phyloP scores from a whole-genome alignment of 2,329 filamentous ascomycete genomes.

The Cadophora sp. region DNA sequence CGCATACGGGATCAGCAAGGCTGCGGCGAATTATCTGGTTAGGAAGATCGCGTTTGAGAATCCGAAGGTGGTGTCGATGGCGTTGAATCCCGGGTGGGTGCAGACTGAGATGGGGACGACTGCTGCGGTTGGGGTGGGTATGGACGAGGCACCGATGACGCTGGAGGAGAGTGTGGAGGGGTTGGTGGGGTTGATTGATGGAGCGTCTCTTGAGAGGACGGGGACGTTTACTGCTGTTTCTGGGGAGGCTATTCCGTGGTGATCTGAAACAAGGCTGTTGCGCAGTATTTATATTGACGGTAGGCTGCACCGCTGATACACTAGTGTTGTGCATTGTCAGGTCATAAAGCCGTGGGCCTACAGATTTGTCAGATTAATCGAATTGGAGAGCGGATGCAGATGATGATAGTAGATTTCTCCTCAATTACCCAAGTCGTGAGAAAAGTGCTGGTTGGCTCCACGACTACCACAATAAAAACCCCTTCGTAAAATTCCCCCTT shows the following conservation, averaged over 20 bases:
- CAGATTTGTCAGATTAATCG: too few species aligned
- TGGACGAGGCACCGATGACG: slow-evolving; percentile 31
- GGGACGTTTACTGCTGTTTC: slow-evolving; percentile 27
- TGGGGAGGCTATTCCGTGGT: slow-evolving; percentile 32
- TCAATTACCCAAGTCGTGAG: neutral
- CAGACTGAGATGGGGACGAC: slow-evolving; percentile 40
- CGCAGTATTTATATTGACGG: too few species aligned
- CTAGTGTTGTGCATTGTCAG: too few species aligned
- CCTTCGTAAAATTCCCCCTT: slow-evolving; percentile 15
- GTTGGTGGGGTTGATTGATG: slow-evolving; percentile 30
- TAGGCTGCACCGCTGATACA: too few species aligned
- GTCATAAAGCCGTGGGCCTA: too few species aligned
- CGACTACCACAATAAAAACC: slow-evolving; percentile 1
- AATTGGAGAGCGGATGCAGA: too few species aligned
- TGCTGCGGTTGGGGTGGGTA: slow-evolving; percentile 28
- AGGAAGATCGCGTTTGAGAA: slow-evolving; percentile 46
- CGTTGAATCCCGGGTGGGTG: slow-evolving; percentile 45
- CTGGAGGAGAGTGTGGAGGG: slow-evolving; percentile 33
- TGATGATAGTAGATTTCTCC: neutral
- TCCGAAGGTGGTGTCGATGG: slow-evolving; percentile 30
- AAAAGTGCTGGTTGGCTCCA: neutral
- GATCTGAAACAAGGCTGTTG: neutral
- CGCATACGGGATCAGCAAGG: slow-evolving; percentile 52
- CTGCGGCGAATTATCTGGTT: slow-evolving; percentile 43
- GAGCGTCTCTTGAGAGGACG: slow-evolving; percentile 25